Conservation (phyloP, 371 early-diverging fungal genomes). For the Umbelopsis sp. region DNA sequence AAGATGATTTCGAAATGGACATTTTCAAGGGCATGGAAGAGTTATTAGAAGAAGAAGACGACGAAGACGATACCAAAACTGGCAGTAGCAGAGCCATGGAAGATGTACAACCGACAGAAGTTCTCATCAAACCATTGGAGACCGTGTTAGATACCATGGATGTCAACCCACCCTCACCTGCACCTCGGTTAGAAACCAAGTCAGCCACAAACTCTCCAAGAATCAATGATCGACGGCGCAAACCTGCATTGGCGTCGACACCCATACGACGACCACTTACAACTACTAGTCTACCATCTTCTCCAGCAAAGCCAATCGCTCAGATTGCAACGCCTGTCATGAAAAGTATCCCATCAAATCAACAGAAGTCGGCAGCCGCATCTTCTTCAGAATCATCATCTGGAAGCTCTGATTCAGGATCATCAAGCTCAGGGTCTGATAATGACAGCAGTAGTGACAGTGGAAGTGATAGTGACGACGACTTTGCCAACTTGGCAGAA, state of each 20-base stretch:
- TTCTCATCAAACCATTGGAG: background rate
- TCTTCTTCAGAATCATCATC: constrained; percentile 10
- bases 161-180: background rate
- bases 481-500: constrained; percentile 30
- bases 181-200: background rate
- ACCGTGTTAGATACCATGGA: background rate
- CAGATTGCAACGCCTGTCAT: background rate
- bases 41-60: constrained; percentile 10
- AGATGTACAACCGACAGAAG: background rate
- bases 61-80: background rate
- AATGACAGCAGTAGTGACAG: constrained; percentile 25
- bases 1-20: constrained; percentile 15
- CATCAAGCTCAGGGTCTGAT: constrained; percentile 10
- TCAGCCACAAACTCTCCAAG: background rate
- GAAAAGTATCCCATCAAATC: background rate
- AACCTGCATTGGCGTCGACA: constrained; percentile 5
- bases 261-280: constrained; percentile 8
- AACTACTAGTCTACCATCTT: background rate
- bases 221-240: constrained; percentile 3
- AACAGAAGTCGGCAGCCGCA: background rate
- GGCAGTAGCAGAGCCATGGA: background rate
- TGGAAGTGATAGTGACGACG: constrained; percentile 26
- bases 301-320: constrained; percentile 4
- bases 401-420: constrained; percentile 1
- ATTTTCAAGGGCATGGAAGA: constrained; percentile 11